A percentile compares a stretch with the other conserved stretches of the same genome.
phyloP scores from a whole-genome alignment of 148 eudicot genomes.

The Dianthus caryophyllus region DNA sequence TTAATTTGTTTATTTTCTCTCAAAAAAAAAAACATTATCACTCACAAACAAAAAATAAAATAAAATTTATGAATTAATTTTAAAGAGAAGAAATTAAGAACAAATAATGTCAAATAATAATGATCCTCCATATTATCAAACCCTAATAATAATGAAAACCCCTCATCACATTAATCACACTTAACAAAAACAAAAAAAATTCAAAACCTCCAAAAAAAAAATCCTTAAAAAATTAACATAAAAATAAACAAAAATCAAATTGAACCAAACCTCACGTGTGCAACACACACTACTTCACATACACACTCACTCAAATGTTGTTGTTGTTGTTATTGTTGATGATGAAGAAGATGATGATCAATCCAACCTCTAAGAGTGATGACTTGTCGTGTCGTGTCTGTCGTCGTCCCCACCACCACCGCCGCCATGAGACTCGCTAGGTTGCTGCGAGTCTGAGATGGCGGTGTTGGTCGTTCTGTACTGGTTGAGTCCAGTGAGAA shows the following conservation, averaged over 20 bases:
- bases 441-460: slow-evolving; percentile 54
- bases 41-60: slow-evolving; percentile 19
- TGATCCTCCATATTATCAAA: slow-evolving; percentile 23
- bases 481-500: slow-evolving; percentile 53
- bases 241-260: background rate
- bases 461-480: slow-evolving; percentile 43
- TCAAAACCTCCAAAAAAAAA: slow-evolving; percentile 19
- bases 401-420: slow-evolving; percentile 31
- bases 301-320: too few relatives aligned
- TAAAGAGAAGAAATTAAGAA: too few relatives aligned
- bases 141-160: slow-evolving; percentile 26
- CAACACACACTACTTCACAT: slow-evolving; percentile 9
- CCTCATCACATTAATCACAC: slow-evolving; percentile 30
- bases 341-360: too few relatives aligned
- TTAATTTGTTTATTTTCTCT: background rate
- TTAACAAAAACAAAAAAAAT: slow-evolving; percentile 8
- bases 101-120: slow-evolving; percentile 20
- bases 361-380: slow-evolving; percentile 12
- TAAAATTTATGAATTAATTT: too few relatives aligned
- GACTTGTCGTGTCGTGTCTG: slow-evolving; percentile 47
- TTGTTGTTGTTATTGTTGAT: too few relatives aligned
- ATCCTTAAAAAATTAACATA: background rate
- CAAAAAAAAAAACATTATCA: slow-evolving; percentile 8
- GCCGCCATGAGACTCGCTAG: slow-evolving; percentile 60
- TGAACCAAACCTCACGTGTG: slow-evolving; percentile 33